phyloP scores from a whole-genome alignment of 2,329 filamentous ascomycete species.

The Hypoxylon sp. region DNA sequence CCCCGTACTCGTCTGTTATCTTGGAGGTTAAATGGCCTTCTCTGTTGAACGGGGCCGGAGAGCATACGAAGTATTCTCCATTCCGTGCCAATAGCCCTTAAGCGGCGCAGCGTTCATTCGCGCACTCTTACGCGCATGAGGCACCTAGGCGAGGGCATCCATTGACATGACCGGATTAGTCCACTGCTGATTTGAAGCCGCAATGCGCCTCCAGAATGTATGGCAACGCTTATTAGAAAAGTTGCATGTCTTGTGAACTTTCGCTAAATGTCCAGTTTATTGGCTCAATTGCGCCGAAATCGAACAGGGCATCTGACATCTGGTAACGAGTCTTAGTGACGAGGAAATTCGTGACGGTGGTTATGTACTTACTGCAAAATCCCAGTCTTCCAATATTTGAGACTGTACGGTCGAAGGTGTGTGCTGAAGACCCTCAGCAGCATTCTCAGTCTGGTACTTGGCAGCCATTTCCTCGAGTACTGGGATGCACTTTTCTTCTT shows the following conservation, averaged over 20 bases:
- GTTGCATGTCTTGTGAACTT: conserved; percentile 12
- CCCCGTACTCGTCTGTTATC: neutral
- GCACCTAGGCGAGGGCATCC: too few species aligned
- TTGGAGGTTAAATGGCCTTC: neutral
- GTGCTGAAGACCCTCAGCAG: conserved; percentile 25
- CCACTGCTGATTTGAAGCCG: neutral
- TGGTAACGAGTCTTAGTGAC: conserved; percentile 33
- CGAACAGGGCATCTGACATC: conserved; percentile 53
- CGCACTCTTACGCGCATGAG: neutral
- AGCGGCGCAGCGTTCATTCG: neutral
- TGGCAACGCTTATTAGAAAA: conserved; percentile 8
- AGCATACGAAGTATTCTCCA: too few species aligned
- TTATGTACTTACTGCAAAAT: conserved; percentile 57
- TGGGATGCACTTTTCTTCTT: conserved; percentile 51
- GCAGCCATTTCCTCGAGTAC: conserved; percentile 55
- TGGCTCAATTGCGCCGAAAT: conserved; percentile 41
- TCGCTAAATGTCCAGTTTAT: conserved; percentile 42
- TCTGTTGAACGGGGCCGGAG: too few species aligned
- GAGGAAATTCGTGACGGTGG: neutral
- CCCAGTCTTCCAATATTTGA: conserved; percentile 56
- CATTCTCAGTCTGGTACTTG: conserved; percentile 18
- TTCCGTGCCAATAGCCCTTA: neutral
- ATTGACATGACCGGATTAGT: neutral
- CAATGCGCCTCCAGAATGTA: neutral
- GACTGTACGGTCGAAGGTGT: conserved; percentile 42